Conservation (phyloP, 2,329 filamentous ascomycete genomes). For the Claviceps maximensis region DNA sequence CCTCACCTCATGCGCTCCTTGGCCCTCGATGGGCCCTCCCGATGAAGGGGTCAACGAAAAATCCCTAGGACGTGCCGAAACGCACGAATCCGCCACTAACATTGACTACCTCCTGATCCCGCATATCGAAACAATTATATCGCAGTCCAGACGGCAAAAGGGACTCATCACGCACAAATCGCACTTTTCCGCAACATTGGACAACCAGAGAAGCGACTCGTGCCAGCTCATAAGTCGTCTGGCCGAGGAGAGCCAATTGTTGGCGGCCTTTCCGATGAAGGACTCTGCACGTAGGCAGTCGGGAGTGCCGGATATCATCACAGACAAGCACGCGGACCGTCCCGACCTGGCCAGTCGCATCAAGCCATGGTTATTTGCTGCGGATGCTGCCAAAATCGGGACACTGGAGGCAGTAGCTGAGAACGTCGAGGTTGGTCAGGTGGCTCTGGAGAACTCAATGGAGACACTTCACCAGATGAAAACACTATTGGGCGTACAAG, state of each 20-base stretch:
- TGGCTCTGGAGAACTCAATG: constrained; percentile 40
- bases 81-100: constrained; percentile 9
- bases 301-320: constrained; percentile 32
- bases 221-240: constrained; percentile 38
- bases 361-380: constrained; percentile 46
- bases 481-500: constrained; percentile 29
- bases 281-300: constrained; percentile 19
- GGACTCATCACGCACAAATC: constrained; percentile 43
- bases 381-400: constrained; percentile 45
- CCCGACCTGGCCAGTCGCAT: constrained; percentile 30
- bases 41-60: not conserved
- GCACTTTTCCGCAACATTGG: constrained; percentile 36
- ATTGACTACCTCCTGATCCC: constrained; percentile 37
- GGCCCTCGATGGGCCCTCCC: constrained; percentile 11
- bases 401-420: constrained; percentile 46
- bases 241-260: constrained; percentile 48
- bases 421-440: constrained; percentile 44
- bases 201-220: constrained; percentile 37
- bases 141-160: constrained; percentile 43
- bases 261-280: constrained; percentile 37
- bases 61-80: constrained; percentile 6
- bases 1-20: constrained; percentile 21
- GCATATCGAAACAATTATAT: constrained; percentile 40
- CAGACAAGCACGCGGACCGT: constrained; percentile 21
- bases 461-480: constrained; percentile 35